phyloP scores from a whole-genome alignment of 495 filamentous ascomycete species.

The Podospora bellae-mahoneyi region DNA sequence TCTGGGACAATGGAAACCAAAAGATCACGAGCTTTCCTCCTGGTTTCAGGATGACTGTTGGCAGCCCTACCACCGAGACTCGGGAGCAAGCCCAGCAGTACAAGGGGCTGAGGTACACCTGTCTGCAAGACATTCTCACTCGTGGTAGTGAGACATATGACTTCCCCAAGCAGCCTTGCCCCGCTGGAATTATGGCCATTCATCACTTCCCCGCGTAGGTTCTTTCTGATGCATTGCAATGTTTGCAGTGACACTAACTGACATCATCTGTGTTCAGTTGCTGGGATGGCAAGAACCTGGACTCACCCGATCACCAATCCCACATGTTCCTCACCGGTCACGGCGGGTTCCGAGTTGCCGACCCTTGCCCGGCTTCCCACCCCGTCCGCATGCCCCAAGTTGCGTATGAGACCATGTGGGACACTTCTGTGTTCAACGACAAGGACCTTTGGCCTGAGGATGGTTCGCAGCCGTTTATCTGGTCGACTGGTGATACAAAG shows the following conservation, averaged over 20 bases:
- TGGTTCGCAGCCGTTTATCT: constrained; percentile 41
- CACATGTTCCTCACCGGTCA: constrained; percentile 39
- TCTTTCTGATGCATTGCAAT: constrained; percentile 13
- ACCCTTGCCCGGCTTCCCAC: constrained; percentile 33
- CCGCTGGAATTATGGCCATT: constrained; percentile 41
- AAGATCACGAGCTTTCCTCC: constrained; percentile 45
- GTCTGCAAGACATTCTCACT: constrained; percentile 33
- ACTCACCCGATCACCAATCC: constrained; percentile 37
- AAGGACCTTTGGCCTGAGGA: constrained; percentile 41
- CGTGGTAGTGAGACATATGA: constrained; percentile 34
- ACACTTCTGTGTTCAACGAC: constrained; percentile 41
- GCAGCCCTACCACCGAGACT: constrained; percentile 48
- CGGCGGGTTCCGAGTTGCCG: constrained; percentile 32
- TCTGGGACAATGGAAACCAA: constrained; percentile 35
- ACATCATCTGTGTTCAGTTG: constrained; percentile 16
- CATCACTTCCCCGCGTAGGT: constrained; percentile 41
- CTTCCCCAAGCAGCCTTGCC: constrained; percentile 36
- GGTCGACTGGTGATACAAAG: constrained; percentile 40
- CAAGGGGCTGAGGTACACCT: constrained; percentile 41
- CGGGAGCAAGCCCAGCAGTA: constrained; percentile 33
- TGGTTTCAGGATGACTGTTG: constrained; percentile 72
- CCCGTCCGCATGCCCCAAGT: constrained; percentile 40
- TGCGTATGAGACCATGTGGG: constrained; percentile 41
- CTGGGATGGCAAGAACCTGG: constrained; percentile 36
- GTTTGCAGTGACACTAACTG: not conserved